A percentile compares a stretch with the other conserved stretches of the same genome.
Conservation (phyloP, 345 rosid genomes). For the Linum trigynum region DNA sequence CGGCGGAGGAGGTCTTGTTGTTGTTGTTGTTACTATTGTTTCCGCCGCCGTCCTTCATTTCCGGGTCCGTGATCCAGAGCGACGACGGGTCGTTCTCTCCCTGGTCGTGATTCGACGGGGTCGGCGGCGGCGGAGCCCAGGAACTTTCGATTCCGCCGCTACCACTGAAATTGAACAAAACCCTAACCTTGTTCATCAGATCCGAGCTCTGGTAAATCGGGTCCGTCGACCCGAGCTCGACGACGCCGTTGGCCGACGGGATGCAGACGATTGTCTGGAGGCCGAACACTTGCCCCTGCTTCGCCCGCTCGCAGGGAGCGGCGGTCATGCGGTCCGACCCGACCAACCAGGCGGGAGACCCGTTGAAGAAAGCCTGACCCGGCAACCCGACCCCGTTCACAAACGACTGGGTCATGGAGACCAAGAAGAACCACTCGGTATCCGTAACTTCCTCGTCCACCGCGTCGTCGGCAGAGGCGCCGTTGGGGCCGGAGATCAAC, state of each 20-base stretch:
- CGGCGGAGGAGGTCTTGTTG: neutral
- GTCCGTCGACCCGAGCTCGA: conserved; percentile 47
- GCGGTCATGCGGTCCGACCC: conserved; percentile 24
- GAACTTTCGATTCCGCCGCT: conserved; percentile 5
- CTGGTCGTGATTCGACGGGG: conserved; percentile 4
- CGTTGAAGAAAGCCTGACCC: conserved; percentile 28
- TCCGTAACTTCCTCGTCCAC: conserved; percentile 22
- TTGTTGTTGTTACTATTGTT: neutral
- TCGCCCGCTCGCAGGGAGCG: conserved; percentile 36
- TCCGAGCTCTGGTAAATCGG: conserved; percentile 27
- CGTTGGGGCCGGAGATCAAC: conserved; percentile 16
- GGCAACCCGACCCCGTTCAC: conserved; percentile 26
- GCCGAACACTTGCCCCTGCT: conserved; percentile 40
- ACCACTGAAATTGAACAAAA: conserved; percentile 26
- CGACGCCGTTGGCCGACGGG: conserved; percentile 36
- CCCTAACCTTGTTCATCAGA: conserved; percentile 29
- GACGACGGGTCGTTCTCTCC: conserved; percentile 17
- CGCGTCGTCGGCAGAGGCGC: conserved; percentile 21
- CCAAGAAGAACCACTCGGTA: conserved; percentile 35
- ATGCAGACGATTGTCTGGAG: conserved; percentile 39
- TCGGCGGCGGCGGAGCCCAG: conserved; percentile 3
- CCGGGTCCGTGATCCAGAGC: conserved; percentile 71
- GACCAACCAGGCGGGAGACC: conserved; percentile 30
- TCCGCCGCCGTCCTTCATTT: conserved; percentile 28
- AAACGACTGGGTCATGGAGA: conserved; percentile 30